phyloP scores from a whole-genome alignment of 345 rosid species.

The Rhizophora mangle region DNA sequence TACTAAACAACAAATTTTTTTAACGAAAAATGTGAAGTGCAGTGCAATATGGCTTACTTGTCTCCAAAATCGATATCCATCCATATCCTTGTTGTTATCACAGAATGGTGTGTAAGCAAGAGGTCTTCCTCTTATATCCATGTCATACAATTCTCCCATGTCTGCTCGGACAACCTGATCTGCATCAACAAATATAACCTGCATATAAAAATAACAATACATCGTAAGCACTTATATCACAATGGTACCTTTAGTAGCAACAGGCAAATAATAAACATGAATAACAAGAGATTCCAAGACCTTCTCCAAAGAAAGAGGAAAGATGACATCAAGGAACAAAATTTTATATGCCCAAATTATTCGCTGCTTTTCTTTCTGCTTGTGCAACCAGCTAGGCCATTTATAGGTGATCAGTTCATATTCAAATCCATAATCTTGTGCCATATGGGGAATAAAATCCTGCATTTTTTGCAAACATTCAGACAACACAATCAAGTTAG shows the following conservation, averaged over 20 bases:
- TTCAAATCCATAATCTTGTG: constrained; percentile 81
- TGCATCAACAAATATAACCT: constrained; percentile 98
- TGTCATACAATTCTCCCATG: constrained; percentile 98
- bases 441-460: constrained; percentile 98
- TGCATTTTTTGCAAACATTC: constrained; percentile 33
- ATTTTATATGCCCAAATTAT: constrained; percentile 99
- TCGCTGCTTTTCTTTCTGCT: constrained; percentile 97
- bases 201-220: constrained; percentile 19
- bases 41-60: constrained; percentile 44
- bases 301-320: constrained; percentile 95
- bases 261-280: not conserved
- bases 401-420: constrained; percentile 91
- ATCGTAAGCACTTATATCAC: constrained; percentile 8
- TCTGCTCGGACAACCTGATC: constrained; percentile 95
- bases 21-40: not conserved
- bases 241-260: constrained; percentile 7
- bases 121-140: constrained; percentile 96
- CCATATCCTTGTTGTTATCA: constrained; percentile 97
- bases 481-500: constrained; percentile 15
- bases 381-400: constrained; percentile 99
- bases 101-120: constrained; percentile 98
- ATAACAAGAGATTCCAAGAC: constrained; percentile 32
- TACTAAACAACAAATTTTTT: not conserved
- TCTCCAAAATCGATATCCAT: constrained; percentile 98
- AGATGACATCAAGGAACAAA: constrained; percentile 94